phyloP scores from a whole-genome alignment of 108 stramenopile species.

The Schizochytrium sp. region DNA sequence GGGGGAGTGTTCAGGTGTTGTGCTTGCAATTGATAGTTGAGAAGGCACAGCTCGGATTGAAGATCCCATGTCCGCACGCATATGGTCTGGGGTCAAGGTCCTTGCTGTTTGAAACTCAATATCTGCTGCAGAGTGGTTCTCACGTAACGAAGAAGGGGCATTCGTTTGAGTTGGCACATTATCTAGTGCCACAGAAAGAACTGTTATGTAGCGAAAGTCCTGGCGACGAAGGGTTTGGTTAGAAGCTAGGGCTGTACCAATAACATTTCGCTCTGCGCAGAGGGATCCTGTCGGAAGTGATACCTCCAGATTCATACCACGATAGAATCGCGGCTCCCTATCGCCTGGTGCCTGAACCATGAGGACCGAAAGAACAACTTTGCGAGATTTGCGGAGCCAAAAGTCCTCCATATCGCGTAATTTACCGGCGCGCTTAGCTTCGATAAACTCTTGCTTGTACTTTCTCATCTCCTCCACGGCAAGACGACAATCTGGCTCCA shows the following conservation, averaged over 20 bases:
- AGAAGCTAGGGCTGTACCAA: conserved; percentile 86
- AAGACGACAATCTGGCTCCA: conserved; percentile 65
- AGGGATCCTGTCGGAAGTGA: conserved; percentile 96
- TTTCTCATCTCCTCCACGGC: conserved; percentile 89
- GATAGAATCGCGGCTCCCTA: conserved; percentile 77
- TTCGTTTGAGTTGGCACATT: too few species aligned
- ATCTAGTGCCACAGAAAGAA: conserved; percentile 81
- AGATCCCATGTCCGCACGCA: too few species aligned
- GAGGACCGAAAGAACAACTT: conserved; percentile 95
- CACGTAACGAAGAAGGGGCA: too few species aligned
- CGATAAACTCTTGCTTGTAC: conserved; percentile 82
- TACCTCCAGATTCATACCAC: conserved; percentile 98
- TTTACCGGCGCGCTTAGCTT: conserved; percentile 61
- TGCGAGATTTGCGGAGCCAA: conserved; percentile 95
- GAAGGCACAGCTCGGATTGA: too few species aligned
- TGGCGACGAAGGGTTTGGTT: conserved; percentile 84
- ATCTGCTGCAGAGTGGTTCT: too few species aligned
- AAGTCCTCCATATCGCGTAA: conserved; percentile 84
- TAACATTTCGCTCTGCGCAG: conserved; percentile 95
- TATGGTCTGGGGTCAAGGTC: too few species aligned
- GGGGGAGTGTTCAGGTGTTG: neutral
- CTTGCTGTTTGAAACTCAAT: too few species aligned
- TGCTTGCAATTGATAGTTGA: neutral
- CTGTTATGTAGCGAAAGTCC: conserved; percentile 86
- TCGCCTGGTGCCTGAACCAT: conserved; percentile 82